Evolutionary conservation across 495 filamentous ascomycete species (phyloP).

Genomic region (Lophium mytilinum): DNA sequence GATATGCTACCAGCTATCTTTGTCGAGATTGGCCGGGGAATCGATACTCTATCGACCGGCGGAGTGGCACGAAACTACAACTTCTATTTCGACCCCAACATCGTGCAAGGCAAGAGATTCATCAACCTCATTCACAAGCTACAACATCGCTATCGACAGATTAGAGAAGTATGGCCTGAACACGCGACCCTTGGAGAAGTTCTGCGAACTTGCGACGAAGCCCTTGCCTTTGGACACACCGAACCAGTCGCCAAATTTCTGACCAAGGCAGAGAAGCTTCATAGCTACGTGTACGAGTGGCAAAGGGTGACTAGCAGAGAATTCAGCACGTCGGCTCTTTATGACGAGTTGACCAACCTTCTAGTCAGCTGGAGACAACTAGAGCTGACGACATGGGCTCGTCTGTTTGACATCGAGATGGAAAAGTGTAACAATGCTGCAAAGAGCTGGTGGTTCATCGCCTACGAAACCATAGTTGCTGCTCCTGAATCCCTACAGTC

Average conservation of each 20-base stretch:
- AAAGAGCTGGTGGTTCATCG: slow-evolving; percentile 91
- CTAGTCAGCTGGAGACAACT: slow-evolving; percentile 82
- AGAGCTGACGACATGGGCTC: slow-evolving; percentile 86
- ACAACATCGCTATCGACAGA: slow-evolving; percentile 58
- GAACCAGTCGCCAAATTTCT: slow-evolving; percentile 82
- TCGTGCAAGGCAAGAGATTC: slow-evolving; percentile 62
- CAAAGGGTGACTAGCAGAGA: slow-evolving; percentile 77
- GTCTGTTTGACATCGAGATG: slow-evolving; percentile 77
- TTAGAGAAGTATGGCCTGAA: slow-evolving; percentile 63
- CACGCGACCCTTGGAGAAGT: slow-evolving; percentile 71
- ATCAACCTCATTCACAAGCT: slow-evolving; percentile 56
- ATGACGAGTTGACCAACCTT: slow-evolving; percentile 63
- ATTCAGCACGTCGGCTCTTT: slow-evolving; percentile 58
- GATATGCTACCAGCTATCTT: slow-evolving; percentile 40
- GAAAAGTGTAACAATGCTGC: slow-evolving; percentile 66
- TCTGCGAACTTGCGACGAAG: slow-evolving; percentile 59
- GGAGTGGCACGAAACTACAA: slow-evolving; percentile 51
- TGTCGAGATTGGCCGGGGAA: slow-evolving; percentile 43
- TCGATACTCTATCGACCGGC: slow-evolving; percentile 44
- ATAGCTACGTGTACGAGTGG: slow-evolving; percentile 82
- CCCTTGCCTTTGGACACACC: slow-evolving; percentile 65
- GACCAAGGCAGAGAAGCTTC: slow-evolving; percentile 74
- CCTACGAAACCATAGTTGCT: slow-evolving; percentile 78
- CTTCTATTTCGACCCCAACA: slow-evolving; percentile 79
- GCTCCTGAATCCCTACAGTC: slow-evolving; percentile 52